Evolutionary conservation across 2,329 filamentous ascomycete species (phyloP).

Genomic region (Huntiella abstrusa): DNA sequence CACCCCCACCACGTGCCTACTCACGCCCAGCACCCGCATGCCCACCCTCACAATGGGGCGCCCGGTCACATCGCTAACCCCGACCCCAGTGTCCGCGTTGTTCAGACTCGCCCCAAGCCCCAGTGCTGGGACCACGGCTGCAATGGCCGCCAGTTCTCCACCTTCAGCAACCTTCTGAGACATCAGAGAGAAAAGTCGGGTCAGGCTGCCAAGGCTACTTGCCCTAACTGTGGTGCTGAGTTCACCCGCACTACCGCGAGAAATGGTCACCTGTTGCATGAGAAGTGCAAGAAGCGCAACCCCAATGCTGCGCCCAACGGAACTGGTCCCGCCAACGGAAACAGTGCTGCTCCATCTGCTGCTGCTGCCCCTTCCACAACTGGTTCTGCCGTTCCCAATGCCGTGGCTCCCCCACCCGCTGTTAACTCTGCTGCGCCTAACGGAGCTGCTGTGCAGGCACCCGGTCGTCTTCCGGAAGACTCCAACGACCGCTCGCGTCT

Average conservation of each 20-base stretch:
- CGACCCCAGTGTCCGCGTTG: slow-evolving; percentile 36
- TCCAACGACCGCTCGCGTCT: not conserved
- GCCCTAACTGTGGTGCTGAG: slow-evolving; percentile 78
- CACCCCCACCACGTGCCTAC: slow-evolving; percentile 9
- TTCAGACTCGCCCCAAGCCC: slow-evolving; percentile 70
- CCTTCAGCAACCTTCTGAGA: slow-evolving; percentile 82
- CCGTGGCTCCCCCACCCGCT: not conserved
- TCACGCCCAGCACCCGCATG: slow-evolving; percentile 21
- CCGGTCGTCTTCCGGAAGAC: too few relatives aligned
- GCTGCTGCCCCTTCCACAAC: not conserved
- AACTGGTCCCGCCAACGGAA: slow-evolving; percentile 1
- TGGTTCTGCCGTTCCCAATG: not conserved
- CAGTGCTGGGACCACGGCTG: slow-evolving; percentile 97
- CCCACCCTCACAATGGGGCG: slow-evolving; percentile 6
- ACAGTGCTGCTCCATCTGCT: not conserved
- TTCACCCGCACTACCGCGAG: slow-evolving; percentile 78
- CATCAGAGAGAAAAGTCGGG: slow-evolving; percentile 92
- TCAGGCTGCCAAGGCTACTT: slow-evolving; percentile 71
- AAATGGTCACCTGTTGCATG: slow-evolving; percentile 69
- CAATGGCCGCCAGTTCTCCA: slow-evolving; percentile 88
- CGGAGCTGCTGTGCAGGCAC: too few relatives aligned
- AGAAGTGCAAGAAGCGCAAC: slow-evolving; percentile 64
- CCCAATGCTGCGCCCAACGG: slow-evolving; percentile 1
- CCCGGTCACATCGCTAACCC: slow-evolving; percentile 9
- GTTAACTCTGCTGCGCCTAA: not conserved